These are phyloP conservation scores for Phanerochaete carnosa DNA, from an alignment of 768 basidiomycete genomes.

Conservation along the genomic window DNA sequence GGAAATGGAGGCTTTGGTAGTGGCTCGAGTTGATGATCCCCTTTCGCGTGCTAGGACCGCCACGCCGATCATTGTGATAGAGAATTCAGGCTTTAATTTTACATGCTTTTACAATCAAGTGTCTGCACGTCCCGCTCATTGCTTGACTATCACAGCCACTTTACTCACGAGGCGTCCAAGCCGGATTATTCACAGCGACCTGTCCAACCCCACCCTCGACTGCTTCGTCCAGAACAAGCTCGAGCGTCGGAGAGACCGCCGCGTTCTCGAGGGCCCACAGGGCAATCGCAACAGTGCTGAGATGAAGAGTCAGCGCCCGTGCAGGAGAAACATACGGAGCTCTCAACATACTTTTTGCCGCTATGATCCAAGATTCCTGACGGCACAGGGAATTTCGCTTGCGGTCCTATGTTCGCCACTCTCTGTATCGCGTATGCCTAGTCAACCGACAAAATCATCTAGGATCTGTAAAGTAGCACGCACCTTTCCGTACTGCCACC, in stretches of 20 bases:
- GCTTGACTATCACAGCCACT: too few species aligned
- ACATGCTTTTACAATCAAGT: too few species aligned
- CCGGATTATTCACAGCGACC: constrained; percentile 55
- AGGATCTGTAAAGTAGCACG: constrained; percentile 12
- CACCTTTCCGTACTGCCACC: constrained; percentile 89
- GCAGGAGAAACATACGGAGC: background rate
- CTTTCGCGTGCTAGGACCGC: too few species aligned
- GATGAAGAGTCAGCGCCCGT: background rate
- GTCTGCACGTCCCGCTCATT: too few species aligned
- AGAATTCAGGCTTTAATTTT: too few species aligned
- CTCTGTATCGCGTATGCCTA: constrained; percentile 8
- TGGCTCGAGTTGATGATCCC: too few species aligned
- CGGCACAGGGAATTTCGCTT: constrained; percentile 79
- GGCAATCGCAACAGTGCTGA: constrained; percentile 45
- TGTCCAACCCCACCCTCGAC: constrained; percentile 64
- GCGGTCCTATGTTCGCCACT: constrained; percentile 45
- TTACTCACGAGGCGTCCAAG: constrained; percentile 32
- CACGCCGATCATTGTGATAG: too few species aligned
- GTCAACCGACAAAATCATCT: background rate
- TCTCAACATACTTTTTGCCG: constrained; percentile 57
- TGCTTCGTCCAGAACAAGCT: constrained; percentile 50
- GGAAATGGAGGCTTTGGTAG: too few species aligned
- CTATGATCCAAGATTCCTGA: constrained; percentile 74
- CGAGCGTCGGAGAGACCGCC: constrained; percentile 46
- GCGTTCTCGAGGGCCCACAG: constrained; percentile 63